phyloP scores from a whole-genome alignment of 768 basidiomycete genomes.

The Kwoniella sp. region DNA sequence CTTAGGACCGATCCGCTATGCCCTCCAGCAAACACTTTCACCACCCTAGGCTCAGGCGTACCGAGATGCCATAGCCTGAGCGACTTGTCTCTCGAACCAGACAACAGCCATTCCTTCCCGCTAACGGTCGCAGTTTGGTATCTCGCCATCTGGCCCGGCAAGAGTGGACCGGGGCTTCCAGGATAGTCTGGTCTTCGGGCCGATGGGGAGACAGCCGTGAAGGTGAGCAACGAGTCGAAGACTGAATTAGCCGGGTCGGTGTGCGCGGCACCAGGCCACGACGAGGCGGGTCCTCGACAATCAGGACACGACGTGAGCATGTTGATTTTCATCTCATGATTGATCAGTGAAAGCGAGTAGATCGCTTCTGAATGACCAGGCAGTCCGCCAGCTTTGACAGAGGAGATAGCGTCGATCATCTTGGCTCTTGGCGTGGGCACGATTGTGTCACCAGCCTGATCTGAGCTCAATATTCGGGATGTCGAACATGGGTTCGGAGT shows the following conservation, averaged over 20 bases:
- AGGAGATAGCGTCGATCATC: conserved; percentile 43
- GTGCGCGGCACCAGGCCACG: not conserved
- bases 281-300: conserved; percentile 2
- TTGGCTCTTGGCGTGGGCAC: conserved; percentile 10
- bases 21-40: conserved; percentile 50
- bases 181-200: not conserved
- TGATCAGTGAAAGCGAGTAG: conserved; percentile 47
- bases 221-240: conserved; percentile 7
- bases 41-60: conserved; percentile 34
- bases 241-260: conserved; percentile 11
- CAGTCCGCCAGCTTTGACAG: conserved; percentile 46
- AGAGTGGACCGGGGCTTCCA: not conserved
- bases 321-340: conserved; percentile 40
- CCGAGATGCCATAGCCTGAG: conserved; percentile 46
- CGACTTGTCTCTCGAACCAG: conserved; percentile 51
- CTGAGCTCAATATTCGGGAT: not conserved
- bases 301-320: conserved; percentile 14
- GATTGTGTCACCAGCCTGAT: not conserved
- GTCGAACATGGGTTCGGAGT: not conserved
- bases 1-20: conserved; percentile 50
- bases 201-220: conserved; percentile 1
- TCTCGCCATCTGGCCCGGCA: conserved; percentile 7
- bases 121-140: conserved; percentile 7
- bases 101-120: conserved; percentile 50
- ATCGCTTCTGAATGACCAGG: conserved; percentile 50